Evolutionary conservation across 2,329 filamentous ascomycete species (phyloP).

Genomic region (Curvularia eragrostidis): DNA sequence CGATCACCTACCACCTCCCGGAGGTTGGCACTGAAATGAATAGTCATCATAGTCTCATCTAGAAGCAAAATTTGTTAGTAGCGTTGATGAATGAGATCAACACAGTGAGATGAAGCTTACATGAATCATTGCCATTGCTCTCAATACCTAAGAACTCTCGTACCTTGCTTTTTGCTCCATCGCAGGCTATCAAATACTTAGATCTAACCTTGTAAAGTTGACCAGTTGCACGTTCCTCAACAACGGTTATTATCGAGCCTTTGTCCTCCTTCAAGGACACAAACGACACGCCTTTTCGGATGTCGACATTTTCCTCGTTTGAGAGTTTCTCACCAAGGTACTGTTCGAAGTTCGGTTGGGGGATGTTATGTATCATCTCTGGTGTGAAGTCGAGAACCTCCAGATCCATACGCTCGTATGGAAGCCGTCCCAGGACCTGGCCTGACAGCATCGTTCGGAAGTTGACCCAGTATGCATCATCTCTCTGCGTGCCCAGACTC

Average conservation of each 20-base stretch:
- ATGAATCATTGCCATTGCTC: background rate
- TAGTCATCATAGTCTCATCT: conserved; percentile 5
- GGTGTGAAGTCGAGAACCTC: background rate
- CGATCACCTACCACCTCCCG: background rate
- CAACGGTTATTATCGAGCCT: background rate
- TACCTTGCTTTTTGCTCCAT: conserved; percentile 2
- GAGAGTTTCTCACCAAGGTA: background rate
- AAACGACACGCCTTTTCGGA: background rate
- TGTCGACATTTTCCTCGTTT: background rate
- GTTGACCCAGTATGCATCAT: conserved; percentile 1
- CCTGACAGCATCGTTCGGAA: background rate
- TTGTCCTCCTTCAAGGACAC: background rate
- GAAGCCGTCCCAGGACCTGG: background rate
- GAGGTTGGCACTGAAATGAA: conserved; percentile 1
- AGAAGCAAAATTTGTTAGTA: background rate
- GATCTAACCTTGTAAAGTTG: background rate
- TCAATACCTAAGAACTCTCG: background rate
- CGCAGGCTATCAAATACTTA: background rate
- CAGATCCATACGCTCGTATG: background rate
- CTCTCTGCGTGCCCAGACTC: background rate
- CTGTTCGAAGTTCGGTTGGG: background rate
- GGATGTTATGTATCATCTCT: background rate
- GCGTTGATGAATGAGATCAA: background rate
- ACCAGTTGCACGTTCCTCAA: conserved; percentile 1
- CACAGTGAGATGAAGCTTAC: background rate